These are phyloP conservation scores for Candida anutae DNA, from an alignment of 1,139 yeast genomes.

Conservation along the genomic window DNA sequence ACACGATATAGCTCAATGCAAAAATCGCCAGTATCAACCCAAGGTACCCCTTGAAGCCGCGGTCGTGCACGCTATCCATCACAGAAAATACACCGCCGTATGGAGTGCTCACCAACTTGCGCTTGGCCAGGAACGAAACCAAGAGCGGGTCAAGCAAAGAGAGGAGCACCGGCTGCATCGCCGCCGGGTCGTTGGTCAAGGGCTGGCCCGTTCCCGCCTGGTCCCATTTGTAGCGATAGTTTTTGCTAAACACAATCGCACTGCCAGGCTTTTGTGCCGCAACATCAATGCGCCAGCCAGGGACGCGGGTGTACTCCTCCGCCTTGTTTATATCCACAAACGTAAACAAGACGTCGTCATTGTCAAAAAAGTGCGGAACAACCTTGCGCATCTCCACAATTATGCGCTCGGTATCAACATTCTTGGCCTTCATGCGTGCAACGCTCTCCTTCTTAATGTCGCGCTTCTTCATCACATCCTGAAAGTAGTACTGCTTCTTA, in stretches of 20 bases:
- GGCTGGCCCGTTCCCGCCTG: constrained; percentile 18
- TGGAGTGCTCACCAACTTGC: constrained; percentile 37
- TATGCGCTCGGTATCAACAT: constrained; percentile 33
- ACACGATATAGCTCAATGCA: constrained; percentile 1
- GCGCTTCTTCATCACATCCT: constrained; percentile 31
- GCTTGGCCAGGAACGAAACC: constrained; percentile 4
- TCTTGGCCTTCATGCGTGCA: constrained; percentile 31
- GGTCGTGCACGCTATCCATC: constrained; percentile 38
- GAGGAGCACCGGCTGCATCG: constrained; percentile 20
- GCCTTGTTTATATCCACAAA: constrained; percentile 44
- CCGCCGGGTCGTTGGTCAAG: constrained; percentile 23
- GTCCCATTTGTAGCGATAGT: constrained; percentile 26
- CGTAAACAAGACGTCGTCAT: constrained; percentile 40
- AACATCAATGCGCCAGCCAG: constrained; percentile 37
- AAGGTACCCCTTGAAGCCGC: constrained; percentile 39
- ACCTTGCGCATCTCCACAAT: constrained; percentile 42
- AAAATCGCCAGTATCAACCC: constrained; percentile 11
- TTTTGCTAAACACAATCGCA: constrained; percentile 24
- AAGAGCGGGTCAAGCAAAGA: constrained; percentile 25
- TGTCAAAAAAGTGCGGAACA: constrained; percentile 38
- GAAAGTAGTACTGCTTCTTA: constrained; percentile 38
- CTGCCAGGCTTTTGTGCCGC: constrained; percentile 37
- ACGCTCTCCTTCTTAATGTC: constrained; percentile 35
- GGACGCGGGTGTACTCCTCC: constrained; percentile 19
- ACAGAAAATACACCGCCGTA: constrained; percentile 28